Percentiles rank a stretch among this genome's conserved stretches.
Evolutionary conservation across 345 rosid species (phyloP).

Genomic region (Pistacia atlantica): DNA sequence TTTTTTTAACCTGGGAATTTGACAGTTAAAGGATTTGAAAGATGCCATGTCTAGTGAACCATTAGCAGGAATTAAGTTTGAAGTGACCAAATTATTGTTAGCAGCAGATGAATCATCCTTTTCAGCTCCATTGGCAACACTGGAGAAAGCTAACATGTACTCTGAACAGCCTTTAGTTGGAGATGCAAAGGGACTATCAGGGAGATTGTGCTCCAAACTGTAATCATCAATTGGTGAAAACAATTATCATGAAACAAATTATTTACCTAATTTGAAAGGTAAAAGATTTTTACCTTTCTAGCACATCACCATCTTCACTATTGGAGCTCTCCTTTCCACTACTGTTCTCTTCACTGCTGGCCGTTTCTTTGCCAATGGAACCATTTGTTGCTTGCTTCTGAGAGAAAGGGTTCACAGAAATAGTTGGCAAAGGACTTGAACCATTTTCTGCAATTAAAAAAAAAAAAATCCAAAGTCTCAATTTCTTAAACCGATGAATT

Average conservation of each 20-base stretch:
- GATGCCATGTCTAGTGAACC: constrained; percentile 55
- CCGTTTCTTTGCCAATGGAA: constrained; percentile 32
- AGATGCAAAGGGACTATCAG: constrained; percentile 76
- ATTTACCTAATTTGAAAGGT: too few relatives aligned
- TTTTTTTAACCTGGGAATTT: constrained; percentile 60
- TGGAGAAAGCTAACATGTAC: constrained; percentile 37
- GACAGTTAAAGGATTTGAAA: constrained; percentile 74
- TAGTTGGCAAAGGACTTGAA: constrained; percentile 32
- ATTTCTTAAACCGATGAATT: background rate
- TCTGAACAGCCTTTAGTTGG: constrained; percentile 39
- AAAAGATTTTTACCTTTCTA: constrained; percentile 37
- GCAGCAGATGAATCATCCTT: constrained; percentile 44
- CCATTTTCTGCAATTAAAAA: constrained; percentile 44
- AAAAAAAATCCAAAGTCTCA: background rate
- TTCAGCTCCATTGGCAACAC: constrained; percentile 30
- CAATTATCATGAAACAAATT: background rate
- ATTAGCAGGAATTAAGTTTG: constrained; percentile 38
- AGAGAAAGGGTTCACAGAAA: constrained; percentile 14
- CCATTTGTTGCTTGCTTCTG: constrained; percentile 29
- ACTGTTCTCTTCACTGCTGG: constrained; percentile 32
- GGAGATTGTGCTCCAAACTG: constrained; percentile 74
- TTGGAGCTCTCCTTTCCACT: constrained; percentile 39
- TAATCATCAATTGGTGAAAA: background rate
- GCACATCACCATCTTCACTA: constrained; percentile 34
- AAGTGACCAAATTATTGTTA: constrained; percentile 40